Conservation (phyloP, 495 filamentous ascomycete species). For the Aspergillus bertholletiae region DNA sequence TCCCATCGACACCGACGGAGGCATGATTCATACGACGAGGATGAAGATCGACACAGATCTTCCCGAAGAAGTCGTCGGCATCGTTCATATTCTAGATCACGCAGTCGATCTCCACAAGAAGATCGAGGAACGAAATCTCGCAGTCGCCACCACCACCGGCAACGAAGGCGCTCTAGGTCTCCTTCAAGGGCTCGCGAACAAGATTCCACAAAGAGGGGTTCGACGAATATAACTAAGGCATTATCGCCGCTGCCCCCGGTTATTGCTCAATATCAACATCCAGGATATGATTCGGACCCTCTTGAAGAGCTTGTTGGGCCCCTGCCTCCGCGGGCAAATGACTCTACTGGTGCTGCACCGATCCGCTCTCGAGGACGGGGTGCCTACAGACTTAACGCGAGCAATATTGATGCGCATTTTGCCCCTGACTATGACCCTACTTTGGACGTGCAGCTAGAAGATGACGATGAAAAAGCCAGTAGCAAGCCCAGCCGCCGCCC, state of each 20-base stretch:
- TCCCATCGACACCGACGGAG: conserved; percentile 25
- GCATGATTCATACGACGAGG: conserved; percentile 19
- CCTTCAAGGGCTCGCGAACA: conserved; percentile 22
- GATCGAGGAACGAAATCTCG: conserved; percentile 18
- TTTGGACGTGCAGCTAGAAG: conserved; percentile 58
- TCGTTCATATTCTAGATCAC: conserved; percentile 32
- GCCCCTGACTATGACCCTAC: conserved; percentile 71
- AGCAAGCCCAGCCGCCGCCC: conserved; percentile 33
- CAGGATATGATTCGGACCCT: conserved; percentile 63
- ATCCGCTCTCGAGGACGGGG: conserved; percentile 77
- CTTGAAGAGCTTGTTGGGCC: conserved; percentile 80
- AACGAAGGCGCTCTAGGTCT: conserved; percentile 24
- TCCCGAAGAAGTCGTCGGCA: conserved; percentile 20
- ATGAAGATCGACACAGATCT: conserved; percentile 16
- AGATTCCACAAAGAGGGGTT: conserved; percentile 7
- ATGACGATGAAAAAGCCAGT: conserved; percentile 32
- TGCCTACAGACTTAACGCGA: conserved; percentile 46
- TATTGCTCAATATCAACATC: conserved; percentile 1
- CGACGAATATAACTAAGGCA: conserved; percentile 1
- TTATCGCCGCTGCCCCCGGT: background rate
- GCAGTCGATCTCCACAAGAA: conserved; percentile 30
- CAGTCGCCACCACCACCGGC: conserved; percentile 22
- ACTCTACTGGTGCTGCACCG: conserved; percentile 15
- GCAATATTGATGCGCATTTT: conserved; percentile 80
- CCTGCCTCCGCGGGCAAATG: conserved; percentile 51